Base-by-base conservation (phyloP, 139 green algal genomes). In the Klebsormidium nitens region DNA sequence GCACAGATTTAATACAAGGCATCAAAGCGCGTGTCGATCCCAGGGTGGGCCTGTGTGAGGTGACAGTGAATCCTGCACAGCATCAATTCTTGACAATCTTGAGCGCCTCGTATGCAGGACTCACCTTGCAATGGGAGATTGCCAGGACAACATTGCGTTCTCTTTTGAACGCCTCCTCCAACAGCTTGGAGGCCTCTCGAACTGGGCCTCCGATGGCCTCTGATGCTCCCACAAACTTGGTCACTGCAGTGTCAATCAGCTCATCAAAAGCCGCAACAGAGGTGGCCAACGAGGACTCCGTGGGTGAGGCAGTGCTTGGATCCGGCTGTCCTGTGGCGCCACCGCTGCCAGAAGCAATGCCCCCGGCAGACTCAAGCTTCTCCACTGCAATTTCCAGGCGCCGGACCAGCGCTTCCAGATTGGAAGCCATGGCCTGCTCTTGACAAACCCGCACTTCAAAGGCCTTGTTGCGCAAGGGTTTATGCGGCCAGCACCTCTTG, bases 71-170 rank as follows among this genome's bases (percentile, higher is more conserved):
- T 52, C 19, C 17, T 19, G 44, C 44, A 28, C 17, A 19, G 17
- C 19, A 28, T 28, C 17, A 52, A 28, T 28, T 52, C 44, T 28
- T 52, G 17, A 19, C 17, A 52, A 28, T 52, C 44, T 52, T 52
- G 19, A 52, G n/a, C n/a, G n/a, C n/a, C n/a, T n/a, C n/a, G n/a
- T 17, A 32, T 6, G 59, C 29, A 23, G 6, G 59, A 55, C n/a
- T n/a, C 59, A 64, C 70, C 66, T 76, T 79, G 72, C 72, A 79
- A 14, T 72, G 36, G 11, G 47, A 37, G 1, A 76, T 35, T 19
- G 38, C 66, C 2, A 32, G 36, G 5, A 76, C 34, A 19, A 79
- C 38, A 19, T 60, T 68, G 5, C 26, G 29, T 66, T 77, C 70
- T 19, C 62, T 62, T 28, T 46, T 31, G 49, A 75, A 67, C 26